A percentile compares a stretch with the other conserved stretches of the same genome.
phyloP scores from a whole-genome alignment of 2,329 filamentous ascomycete species.

The Trichoderma citrinoviride region DNA sequence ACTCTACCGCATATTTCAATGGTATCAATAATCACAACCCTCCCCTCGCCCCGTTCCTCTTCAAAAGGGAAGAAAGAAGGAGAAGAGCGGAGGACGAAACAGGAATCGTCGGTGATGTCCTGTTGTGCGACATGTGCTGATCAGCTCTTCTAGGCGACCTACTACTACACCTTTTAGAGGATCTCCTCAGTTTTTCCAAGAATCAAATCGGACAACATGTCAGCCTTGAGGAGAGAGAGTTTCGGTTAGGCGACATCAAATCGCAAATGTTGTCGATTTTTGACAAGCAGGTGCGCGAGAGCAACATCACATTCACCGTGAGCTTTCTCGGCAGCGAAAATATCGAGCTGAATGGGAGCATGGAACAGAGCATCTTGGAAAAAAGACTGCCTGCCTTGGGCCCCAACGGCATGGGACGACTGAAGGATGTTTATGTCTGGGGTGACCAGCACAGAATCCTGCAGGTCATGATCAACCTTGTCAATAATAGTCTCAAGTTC shows the following conservation, averaged over 20 bases:
- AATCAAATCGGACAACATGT: constrained; percentile 89
- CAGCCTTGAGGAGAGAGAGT: constrained; percentile 79
- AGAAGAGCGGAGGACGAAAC: neutral
- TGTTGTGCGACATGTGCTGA: constrained; percentile 16
- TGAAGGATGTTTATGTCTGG: constrained; percentile 86
- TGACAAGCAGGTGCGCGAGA: constrained; percentile 82
- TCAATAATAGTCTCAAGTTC: constrained; percentile 90
- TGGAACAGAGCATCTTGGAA: constrained; percentile 35
- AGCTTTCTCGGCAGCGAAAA: constrained; percentile 54
- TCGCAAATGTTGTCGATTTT: constrained; percentile 84
- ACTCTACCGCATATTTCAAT: no score
- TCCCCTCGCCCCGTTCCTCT: no score
- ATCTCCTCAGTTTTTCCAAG: constrained; percentile 89
- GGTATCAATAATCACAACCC: no score
- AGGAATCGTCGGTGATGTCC: no score
- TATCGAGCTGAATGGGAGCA: constrained; percentile 30
- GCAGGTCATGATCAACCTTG: constrained; percentile 90
- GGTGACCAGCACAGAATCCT: constrained; percentile 90
- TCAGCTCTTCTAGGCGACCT: constrained; percentile 55
- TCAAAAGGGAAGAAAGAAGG: neutral
- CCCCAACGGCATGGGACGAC: constrained; percentile 61
- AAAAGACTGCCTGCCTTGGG: constrained; percentile 56
- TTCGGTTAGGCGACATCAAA: constrained; percentile 77
- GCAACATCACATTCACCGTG: constrained; percentile 70
- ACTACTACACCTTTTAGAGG: constrained; percentile 80